A percentile compares a stretch with the other conserved stretches of the same genome.
phyloP scores from a whole-genome alignment of 1,139 yeast species.

The Yamadazyma spencermartinsiae region DNA sequence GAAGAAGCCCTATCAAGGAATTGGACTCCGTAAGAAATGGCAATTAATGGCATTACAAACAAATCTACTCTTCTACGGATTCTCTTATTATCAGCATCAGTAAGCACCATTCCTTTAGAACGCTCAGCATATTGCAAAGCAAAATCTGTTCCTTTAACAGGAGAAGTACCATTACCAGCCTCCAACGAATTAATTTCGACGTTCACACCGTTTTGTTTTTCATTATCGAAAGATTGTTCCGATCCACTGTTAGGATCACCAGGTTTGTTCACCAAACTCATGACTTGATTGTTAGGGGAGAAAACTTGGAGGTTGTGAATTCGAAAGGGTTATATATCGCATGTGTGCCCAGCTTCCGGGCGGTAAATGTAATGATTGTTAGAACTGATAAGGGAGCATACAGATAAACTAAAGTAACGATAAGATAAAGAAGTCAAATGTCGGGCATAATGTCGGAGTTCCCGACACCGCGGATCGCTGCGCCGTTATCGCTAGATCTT shows the following conservation, averaged over 20 bases:
- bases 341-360: too few species aligned
- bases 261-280: neutral
- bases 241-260: neutral
- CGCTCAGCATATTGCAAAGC: conserved; percentile 25
- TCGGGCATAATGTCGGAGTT: too few species aligned
- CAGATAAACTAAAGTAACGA: neutral
- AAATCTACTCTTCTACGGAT: conserved; percentile 21
- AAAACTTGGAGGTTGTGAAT: too few species aligned
- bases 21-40: conserved; percentile 23
- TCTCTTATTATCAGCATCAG: conserved; percentile 14
- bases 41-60: conserved; percentile 17
- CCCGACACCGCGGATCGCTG: too few species aligned
- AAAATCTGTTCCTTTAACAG: conserved; percentile 19
- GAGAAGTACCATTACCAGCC: conserved; percentile 1
- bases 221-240: neutral
- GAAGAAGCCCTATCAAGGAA: conserved; percentile 49
- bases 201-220: conserved; percentile 4
- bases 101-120: conserved; percentile 10
- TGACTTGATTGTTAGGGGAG: neutral
- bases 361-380: too few species aligned
- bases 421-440: neutral
- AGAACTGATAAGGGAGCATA: neutral
- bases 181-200: conserved; percentile 9
- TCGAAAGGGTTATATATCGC: too few species aligned
- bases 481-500: too few species aligned